phyloP scores from a whole-genome alignment of 23 red algal genomes.

The Gracilaria gracilis region DNA sequence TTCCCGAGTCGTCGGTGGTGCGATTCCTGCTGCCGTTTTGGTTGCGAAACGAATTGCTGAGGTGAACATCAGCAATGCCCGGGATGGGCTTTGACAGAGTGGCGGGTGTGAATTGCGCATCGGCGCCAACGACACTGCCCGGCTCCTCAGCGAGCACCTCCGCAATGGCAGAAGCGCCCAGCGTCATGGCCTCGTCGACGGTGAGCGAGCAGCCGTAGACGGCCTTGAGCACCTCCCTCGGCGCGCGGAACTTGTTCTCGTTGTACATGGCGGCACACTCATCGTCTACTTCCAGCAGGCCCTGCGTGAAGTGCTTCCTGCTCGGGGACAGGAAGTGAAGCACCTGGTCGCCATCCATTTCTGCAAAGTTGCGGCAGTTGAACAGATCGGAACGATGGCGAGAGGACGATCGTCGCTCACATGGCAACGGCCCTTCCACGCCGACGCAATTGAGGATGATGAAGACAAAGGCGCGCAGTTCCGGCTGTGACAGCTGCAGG shows the following conservation, averaged over 20 bases:
- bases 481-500: not conserved
- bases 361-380: slow-evolving; percentile 55
- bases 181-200: slow-evolving; percentile 73
- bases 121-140: slow-evolving; percentile 41
- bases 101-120: slow-evolving; percentile 4
- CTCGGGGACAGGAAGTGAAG: slow-evolving; percentile 66
- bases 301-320: slow-evolving; percentile 50
- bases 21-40: slow-evolving; percentile 5
- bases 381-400: slow-evolving; percentile 48
- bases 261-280: slow-evolving; percentile 70
- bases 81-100: slow-evolving; percentile 23
- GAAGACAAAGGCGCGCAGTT: slow-evolving; percentile 69
- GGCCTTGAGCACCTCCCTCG: slow-evolving; percentile 70
- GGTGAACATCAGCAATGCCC: slow-evolving; percentile 26
- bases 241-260: slow-evolving; percentile 68
- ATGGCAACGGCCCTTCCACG: slow-evolving; percentile 57
- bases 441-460: slow-evolving; percentile 71
- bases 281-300: slow-evolving; percentile 70
- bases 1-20: slow-evolving; percentile 52
- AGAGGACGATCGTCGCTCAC: slow-evolving; percentile 22
- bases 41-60: slow-evolving; percentile 18
- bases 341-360: slow-evolving; percentile 52
- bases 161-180: slow-evolving; percentile 47
- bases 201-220: slow-evolving; percentile 63
- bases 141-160: slow-evolving; percentile 61